These are phyloP conservation scores for Melanomma pulvis-pyrius DNA, from an alignment of 495 filamentous ascomycete genomes.

Conservation along the genomic window DNA sequence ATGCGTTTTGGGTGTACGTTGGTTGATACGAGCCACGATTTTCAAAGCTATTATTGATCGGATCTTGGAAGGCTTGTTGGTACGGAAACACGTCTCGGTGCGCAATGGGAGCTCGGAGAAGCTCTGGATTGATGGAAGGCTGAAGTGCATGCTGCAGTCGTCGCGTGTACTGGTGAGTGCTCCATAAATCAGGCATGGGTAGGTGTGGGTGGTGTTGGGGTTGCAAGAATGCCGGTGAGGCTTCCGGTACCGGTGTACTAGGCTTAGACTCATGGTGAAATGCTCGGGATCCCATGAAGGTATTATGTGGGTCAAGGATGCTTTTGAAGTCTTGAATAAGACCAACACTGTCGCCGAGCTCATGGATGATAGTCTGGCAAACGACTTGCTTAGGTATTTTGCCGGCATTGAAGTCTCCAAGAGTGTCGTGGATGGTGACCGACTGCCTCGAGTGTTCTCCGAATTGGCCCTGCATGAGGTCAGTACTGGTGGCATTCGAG, in stretches of 20 bases:
- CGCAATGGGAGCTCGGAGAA: neutral
- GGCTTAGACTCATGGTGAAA: neutral
- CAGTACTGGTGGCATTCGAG: neutral
- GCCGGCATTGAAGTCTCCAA: neutral
- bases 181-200: neutral
- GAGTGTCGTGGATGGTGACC: neutral
- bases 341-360: neutral
- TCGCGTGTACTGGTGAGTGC: neutral
- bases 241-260: neutral
- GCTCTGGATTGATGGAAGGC: neutral
- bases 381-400: neutral
- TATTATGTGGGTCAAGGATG: neutral
- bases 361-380: neutral
- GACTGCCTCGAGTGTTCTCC: slow-evolving; percentile 11
- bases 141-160: neutral
- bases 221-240: slow-evolving; percentile 11
- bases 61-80: neutral
- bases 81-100: neutral
- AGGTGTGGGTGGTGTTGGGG: slow-evolving; percentile 16
- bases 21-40: neutral
- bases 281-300: neutral
- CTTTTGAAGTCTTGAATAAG: slow-evolving; percentile 1
- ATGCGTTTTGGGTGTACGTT: neutral
- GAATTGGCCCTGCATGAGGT: neutral
- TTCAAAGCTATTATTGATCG: neutral